Base-by-base conservation (phyloP, 371 early-diverging fungal genomes). In the Quaeritorhiza haematococci region DNA sequence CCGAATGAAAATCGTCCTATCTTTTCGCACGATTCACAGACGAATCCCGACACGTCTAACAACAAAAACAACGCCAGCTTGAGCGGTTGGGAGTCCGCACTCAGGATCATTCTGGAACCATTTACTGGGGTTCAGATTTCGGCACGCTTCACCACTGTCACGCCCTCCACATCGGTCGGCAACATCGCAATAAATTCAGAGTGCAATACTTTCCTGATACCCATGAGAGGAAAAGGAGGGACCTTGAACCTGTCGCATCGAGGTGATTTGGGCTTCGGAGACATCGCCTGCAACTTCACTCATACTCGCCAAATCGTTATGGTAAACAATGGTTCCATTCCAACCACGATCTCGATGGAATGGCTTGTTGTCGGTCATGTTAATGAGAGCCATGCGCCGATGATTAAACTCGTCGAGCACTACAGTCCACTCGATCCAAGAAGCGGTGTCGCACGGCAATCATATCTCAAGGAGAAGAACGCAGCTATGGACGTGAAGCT, bases 301-400 rank as follows among this genome's bases (percentile, higher is more conserved):
- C 75, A 74, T 55, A 42, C 54, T 8, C 63, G 80, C 44, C 80
- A 76, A 53, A 28, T 82, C 17, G 57, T 60, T 1, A 63, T 82
- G n/a, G 33, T 51, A 5, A 82, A 82, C 56, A 59, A 49, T 17
- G 82, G 82, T n/a, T 79, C 82, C 6, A 82, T 82, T 58, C 72
- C 82, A 13, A 49, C 76, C 1, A 61, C 49, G n/a, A 29, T 79
- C 24, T 62, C 62, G n/a, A 49, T 75, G 13, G 76, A 70, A 48
- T 82, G 80, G 78, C 54, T 68, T n/a, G 67, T 75, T 23, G 78
- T 82, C 21, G 79, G 78, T 7, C 77, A 77, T 56, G 38, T 72
- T 8, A 56, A 45, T 19, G 75, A 77, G 28, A 42, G 58, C n/a
- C 21, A 69, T 5, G 26, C 56, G 0, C 38, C 75, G 0, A 43